phyloP scores from a whole-genome alignment of 163 green algal genomes.

The Scenedesmus sp. region DNA sequence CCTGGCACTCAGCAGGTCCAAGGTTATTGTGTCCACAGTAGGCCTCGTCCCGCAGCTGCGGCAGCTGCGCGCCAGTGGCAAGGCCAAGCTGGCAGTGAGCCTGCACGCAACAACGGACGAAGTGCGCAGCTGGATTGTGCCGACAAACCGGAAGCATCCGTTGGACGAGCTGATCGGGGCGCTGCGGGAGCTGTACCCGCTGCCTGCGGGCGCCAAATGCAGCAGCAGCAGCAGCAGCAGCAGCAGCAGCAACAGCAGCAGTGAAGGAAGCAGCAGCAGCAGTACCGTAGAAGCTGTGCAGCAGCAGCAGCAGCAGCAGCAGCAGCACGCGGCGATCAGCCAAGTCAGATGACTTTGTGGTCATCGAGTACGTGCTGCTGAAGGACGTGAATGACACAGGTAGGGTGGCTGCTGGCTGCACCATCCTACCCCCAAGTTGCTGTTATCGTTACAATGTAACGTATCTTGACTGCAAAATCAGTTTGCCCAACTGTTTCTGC shows the following conservation, averaged over 20 bases:
- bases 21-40: slow-evolving; percentile 93
- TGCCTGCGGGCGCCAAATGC: neutral
- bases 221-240: neutral
- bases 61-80: slow-evolving; percentile 54
- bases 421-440: no score
- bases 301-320: slow-evolving; percentile 27
- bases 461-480: no score
- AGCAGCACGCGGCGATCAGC: neutral
- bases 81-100: slow-evolving; percentile 89
- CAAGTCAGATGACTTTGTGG: slow-evolving; percentile 64
- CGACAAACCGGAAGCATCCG: slow-evolving; percentile 87
- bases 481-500: no score
- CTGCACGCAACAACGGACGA: slow-evolving; percentile 96
- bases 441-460: neutral
- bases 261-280: slow-evolving; percentile 11
- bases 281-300: neutral
- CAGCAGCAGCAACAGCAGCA: neutral
- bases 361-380: slow-evolving; percentile 97
- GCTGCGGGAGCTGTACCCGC: slow-evolving; percentile 84
- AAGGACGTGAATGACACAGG: slow-evolving; percentile 52
- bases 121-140: slow-evolving; percentile 90
- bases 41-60: slow-evolving; percentile 80
- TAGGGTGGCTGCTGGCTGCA: neutral
- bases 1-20: slow-evolving; percentile 79
- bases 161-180: slow-evolving; percentile 68